phyloP scores from a whole-genome alignment of 352 stramenopile species.

The Globisporangium paddicum region DNA sequence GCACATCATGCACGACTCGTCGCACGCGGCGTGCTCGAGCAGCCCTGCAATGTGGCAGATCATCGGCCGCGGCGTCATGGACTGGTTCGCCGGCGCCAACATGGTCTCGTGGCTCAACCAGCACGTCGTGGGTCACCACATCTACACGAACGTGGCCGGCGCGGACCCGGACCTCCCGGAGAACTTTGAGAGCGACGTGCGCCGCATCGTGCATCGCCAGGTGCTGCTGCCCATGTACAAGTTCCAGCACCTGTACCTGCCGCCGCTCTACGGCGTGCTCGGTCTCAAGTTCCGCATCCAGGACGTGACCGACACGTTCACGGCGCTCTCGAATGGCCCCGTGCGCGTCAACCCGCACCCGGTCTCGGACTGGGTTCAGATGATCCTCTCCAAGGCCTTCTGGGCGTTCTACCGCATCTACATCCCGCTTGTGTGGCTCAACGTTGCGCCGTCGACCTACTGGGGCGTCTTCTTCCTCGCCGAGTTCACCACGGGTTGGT shows the following conservation, averaged over 20 bases:
- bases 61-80: constrained; percentile 79
- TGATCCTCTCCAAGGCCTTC: constrained; percentile 87
- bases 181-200: constrained; percentile 82
- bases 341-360: constrained; percentile 89
- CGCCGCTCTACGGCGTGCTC: constrained; percentile 92
- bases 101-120: constrained; percentile 94
- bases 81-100: constrained; percentile 90
- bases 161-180: constrained; percentile 92
- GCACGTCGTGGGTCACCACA: constrained; percentile 95
- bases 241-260: constrained; percentile 93
- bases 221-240: constrained; percentile 84
- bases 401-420: constrained; percentile 89
- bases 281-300: constrained; percentile 92
- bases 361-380: constrained; percentile 63
- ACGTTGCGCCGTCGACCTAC: constrained; percentile 53
- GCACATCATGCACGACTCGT: constrained; percentile 93
- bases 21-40: constrained; percentile 86
- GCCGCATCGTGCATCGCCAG: constrained; percentile 85
- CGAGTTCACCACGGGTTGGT: constrained; percentile 90
- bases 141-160: constrained; percentile 93
- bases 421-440: constrained; percentile 77
- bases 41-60: constrained; percentile 66
- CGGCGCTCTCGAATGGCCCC: constrained; percentile 84
- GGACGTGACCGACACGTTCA: constrained; percentile 89
- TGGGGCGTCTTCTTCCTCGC: constrained; percentile 81